Conservation (phyloP, 352 stramenopile genomes). For the Globisporangium middletonii region DNA sequence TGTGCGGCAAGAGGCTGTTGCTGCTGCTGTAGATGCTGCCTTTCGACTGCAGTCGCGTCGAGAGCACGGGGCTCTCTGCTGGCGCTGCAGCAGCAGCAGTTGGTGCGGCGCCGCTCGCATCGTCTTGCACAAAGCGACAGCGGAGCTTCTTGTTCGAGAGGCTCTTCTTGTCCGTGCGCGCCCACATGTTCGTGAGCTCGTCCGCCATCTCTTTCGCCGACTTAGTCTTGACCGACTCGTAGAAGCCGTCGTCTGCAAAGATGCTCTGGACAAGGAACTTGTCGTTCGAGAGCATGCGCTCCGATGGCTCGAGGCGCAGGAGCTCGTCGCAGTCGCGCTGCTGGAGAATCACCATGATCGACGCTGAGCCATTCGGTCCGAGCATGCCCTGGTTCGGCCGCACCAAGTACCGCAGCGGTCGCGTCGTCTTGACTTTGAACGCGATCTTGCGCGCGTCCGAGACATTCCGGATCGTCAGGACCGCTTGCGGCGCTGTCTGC, state of each 20-base stretch:
- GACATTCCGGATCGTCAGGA: slow-evolving; percentile 82
- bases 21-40: slow-evolving; percentile 24
- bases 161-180: slow-evolving; percentile 67
- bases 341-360: slow-evolving; percentile 85
- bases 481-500: slow-evolving; percentile 61
- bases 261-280: slow-evolving; percentile 89
- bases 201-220: slow-evolving; percentile 84
- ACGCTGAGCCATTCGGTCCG: slow-evolving; percentile 62
- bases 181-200: slow-evolving; percentile 85
- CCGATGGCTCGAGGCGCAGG: slow-evolving; percentile 60
- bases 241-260: slow-evolving; percentile 80
- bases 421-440: slow-evolving; percentile 89
- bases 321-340: slow-evolving; percentile 88
- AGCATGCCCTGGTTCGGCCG: slow-evolving; percentile 84
- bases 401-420: slow-evolving; percentile 85
- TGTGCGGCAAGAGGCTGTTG: slow-evolving; percentile 14
- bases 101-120: background rate
- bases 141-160: slow-evolving; percentile 87
- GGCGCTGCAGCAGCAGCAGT: slow-evolving; percentile 2
- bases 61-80: slow-evolving; percentile 9
- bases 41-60: slow-evolving; percentile 13
- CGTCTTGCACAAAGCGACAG: slow-evolving; percentile 74
- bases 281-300: slow-evolving; percentile 83
- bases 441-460: slow-evolving; percentile 77
- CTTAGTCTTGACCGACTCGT: slow-evolving; percentile 83